A percentile compares a stretch with the other conserved stretches of the same genome.
Conservation (phyloP, 2,329 filamentous ascomycete genomes). For the Colletotrichum paranaense region DNA sequence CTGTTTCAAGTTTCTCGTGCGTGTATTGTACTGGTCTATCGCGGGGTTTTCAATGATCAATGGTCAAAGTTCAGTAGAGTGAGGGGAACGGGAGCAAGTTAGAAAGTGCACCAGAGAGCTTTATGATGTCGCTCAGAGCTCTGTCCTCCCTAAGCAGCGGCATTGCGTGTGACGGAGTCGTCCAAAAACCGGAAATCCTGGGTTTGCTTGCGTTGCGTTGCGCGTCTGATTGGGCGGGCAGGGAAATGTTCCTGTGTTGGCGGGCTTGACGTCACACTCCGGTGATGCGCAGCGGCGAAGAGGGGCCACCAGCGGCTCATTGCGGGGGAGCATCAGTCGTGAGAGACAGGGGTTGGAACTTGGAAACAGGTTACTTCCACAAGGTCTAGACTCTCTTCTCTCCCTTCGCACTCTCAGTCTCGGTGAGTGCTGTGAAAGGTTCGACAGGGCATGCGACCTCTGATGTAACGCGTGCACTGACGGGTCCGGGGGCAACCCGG, state of each 20-base stretch:
- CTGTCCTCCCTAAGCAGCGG: constrained; percentile 14
- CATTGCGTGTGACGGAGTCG: constrained; percentile 25
- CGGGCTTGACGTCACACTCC: constrained; percentile 35
- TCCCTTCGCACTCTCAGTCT: not conserved
- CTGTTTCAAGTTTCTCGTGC: not conserved
- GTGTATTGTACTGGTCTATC: not conserved
- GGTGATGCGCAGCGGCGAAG: constrained; percentile 8
- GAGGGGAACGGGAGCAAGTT: not conserved
- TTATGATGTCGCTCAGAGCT: constrained; percentile 32
- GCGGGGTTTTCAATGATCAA: not conserved
- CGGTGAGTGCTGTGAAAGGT: not conserved
- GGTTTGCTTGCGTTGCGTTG: not conserved
- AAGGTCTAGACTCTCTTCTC: constrained; percentile 22
- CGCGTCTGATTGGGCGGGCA: constrained; percentile 16
- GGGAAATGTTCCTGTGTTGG: not conserved
- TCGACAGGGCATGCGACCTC: constrained; percentile 11
- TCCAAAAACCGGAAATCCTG: constrained; percentile 33
- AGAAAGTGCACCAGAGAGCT: not conserved
- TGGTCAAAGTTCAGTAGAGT: not conserved
- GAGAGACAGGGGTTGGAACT: constrained; percentile 26
- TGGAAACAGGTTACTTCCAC: constrained; percentile 29
- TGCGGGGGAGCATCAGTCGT: constrained; percentile 21
- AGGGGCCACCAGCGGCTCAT: not conserved
- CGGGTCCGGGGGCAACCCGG: constrained; percentile 16
- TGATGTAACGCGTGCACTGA: constrained; percentile 34